Evolutionary conservation across 1,284 basidiomycete genomes (phyloP), one percentile per base, ranked within the genome.

Genomic region (Ganoderma sinense): DNA sequence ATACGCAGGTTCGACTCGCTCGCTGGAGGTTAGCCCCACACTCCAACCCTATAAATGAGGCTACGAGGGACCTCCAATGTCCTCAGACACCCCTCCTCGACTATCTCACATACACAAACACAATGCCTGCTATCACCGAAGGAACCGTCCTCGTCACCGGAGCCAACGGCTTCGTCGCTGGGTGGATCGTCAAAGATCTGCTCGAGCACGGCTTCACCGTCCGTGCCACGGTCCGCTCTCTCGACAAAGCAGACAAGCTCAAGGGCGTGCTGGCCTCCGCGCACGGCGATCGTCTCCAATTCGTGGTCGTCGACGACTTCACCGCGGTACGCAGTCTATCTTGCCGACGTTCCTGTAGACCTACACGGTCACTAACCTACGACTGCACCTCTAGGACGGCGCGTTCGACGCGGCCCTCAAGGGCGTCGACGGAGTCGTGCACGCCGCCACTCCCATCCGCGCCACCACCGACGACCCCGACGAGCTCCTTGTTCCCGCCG

Each of bases 401-500:
- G 83, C 78, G 5, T 84, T 84, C 70, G 81, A 83, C 65, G 79
- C 82, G 39, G 82, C 81, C 3, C 81, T 85, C 63, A 78, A 81
- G 67, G 84, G 78, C 18, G 80, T 84, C n/a, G 81, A 83, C 60
- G 81, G 75, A 5, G 79, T 86, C 36, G 80, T 80, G 31, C 85
- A 86, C 78, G 84, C 81, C 56, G 84, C 84, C 0, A 83, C 83
- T 7, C 85, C 84, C 2, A 81, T 81, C 69, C 71, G 75, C 29
- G 29, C 56, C 60, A 20, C 23, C 18, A 41, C 33, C 2, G 29
- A 64, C 13, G 59, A 65, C 33, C 69, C 66, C 20, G 43, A 64
- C 16, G 88, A 89, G 64, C 77, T 92, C 20, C 86, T 92, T 75
- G 79, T 79, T 2, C 91, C 92, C 0, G 92, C 92, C 6, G 82